Base-by-base conservation (phyloP, 1,139 yeast genomes). In the Taphrina confusa region DNA sequence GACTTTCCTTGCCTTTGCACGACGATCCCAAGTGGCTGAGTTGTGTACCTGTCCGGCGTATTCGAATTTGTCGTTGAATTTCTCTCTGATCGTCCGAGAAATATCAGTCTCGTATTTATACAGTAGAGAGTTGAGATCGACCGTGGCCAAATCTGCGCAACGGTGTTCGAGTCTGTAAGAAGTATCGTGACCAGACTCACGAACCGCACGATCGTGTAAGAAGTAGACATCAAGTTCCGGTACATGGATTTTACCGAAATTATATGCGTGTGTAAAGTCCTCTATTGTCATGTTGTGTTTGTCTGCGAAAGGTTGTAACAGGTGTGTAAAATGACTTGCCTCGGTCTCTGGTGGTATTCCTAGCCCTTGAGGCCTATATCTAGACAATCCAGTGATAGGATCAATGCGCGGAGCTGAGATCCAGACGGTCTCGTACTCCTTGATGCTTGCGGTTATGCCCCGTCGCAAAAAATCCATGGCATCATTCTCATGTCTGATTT, bases 281-380 rank as follows among this genome's bases (percentile, higher is more conserved):
- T 79, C 81, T 62, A 87, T 79, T 0, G 83, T 63, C 11, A 85
- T 73, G 1, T 78, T 73, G 70, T 87, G 76, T 70, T 87, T 88
- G 52, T 80, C 74, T 51, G 87, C 82, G 69, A 80, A 90, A 3
- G 94, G 91, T 61, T 74, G 71, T 67, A 94, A 76, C 23, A 90
- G 80, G 6, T 87, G 80, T 67, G 82, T 81, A 69, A 92, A 92
- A 75, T 94, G 98, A 3, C 89, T 82, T 0, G 94, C 78, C 72
- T 92, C 99, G 1, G 97, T 91, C 72, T 92, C 99, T 6, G 97
- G 97, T 3, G 98, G 98, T 47, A 92, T 82, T 18, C 97, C 97
- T 33, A 80, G 67, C 37, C 97, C 97, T 62, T 81, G 86, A 0
- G 98, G 97, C 68, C 88, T 89, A 71, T 89, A 94, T 65, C 96